Evolutionary conservation across 1,284 basidiomycete species (phyloP).

Genomic region (Anthracocystis walkeri): DNA sequence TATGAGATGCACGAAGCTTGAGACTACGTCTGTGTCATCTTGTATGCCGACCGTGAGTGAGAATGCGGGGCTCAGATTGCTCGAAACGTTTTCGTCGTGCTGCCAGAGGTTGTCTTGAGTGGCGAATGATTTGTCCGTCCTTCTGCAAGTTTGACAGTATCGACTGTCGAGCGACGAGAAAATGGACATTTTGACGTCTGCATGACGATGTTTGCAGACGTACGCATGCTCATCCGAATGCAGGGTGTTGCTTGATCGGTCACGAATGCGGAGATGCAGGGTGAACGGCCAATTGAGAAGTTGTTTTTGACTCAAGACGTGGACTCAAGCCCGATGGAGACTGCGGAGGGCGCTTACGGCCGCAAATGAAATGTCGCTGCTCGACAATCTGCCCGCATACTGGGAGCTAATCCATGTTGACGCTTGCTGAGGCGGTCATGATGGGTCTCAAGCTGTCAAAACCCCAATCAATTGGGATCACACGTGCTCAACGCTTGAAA

Average conservation of each 20-base stretch:
- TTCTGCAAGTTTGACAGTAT: neutral
- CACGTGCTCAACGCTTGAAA: neutral
- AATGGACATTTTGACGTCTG: neutral
- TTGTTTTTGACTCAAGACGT: neutral
- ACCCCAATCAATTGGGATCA: too few relatives aligned
- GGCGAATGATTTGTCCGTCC: too few relatives aligned
- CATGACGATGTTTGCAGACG: too few relatives aligned
- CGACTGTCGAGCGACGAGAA: neutral
- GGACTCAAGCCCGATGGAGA: neutral
- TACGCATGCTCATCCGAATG: neutral
- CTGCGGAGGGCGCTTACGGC: neutral
- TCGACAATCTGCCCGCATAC: neutral
- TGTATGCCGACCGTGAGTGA: too few relatives aligned
- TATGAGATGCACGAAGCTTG: too few relatives aligned
- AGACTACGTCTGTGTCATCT: too few relatives aligned
- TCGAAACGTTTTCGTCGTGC: too few relatives aligned
- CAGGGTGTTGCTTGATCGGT: neutral
- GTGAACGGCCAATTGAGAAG: neutral
- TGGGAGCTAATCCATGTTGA: too few relatives aligned
- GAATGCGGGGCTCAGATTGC: too few relatives aligned
- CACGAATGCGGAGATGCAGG: neutral
- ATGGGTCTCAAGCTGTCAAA: too few relatives aligned
- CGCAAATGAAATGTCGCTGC: neutral
- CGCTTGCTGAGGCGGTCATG: too few relatives aligned
- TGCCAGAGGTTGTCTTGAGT: too few relatives aligned